Evolutionary conservation across 768 basidiomycete genomes (phyloP), one percentile per base, ranked within the genome.

Genomic region (Panaeolus cyanescens): DNA sequence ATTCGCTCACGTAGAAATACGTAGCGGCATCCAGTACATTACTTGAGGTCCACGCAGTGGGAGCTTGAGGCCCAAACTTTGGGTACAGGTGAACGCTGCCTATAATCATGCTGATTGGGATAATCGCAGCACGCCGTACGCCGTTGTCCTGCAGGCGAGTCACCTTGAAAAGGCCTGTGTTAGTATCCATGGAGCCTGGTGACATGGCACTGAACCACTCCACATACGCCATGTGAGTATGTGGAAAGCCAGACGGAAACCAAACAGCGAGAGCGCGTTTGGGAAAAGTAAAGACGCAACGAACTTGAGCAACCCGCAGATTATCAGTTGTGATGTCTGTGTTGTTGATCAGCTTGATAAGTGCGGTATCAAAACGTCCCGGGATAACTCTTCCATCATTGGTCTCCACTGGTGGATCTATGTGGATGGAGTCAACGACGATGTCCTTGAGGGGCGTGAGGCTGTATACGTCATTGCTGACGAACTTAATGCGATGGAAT

Each of bases 401-500:
- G 54, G 66, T 54, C 0, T 17, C 25, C 3, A 62, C 42, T 0
- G 32, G 22, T 2, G 75, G 74, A 32, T 71, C 39, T 15, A 65
- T 65, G 59, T 80, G 77, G 6, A 76, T 63, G 4, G 65, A 63
- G 4, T 72, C 62, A 63, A 77, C 73, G 12, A 70, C 55, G 15
- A 65, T 65, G 15, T 62, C 56, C 33, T 61, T 59, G 2, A 56
- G 42, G 20, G 59, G 59, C 36, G 42, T 45, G 8, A 53, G 5
- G 19, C 39, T 32, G 15, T 50, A 45, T 45, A 66, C 42, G 37
- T 76, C 72, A 1, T 50, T 31, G 19, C 62, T 40, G 39, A 60
- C 62, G 61, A 75, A 78, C 59, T 77, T 77, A 36, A 79, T 69
- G 13, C 68, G 71, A 62, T 80, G 74, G 54, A 64, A 82, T 2